Percentiles rank a stretch among this genome's conserved stretches.
Evolutionary conservation across 1,139 yeast species (phyloP).

Genomic region (Petasospora rhodanensis): DNA sequence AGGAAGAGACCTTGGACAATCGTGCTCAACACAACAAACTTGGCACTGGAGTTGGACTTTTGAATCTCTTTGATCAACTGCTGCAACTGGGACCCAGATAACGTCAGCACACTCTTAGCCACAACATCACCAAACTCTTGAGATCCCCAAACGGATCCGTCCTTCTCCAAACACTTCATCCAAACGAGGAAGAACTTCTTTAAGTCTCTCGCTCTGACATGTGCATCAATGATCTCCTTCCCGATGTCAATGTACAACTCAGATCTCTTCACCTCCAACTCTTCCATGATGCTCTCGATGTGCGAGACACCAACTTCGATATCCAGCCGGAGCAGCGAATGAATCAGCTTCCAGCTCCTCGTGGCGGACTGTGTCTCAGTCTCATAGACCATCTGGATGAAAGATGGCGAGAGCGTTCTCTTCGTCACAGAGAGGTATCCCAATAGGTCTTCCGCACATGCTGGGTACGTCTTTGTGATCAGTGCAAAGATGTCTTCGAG

Average conservation of each 20-base stretch:
- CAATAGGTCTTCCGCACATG: conserved; percentile 38
- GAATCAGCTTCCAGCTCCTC: conserved; percentile 43
- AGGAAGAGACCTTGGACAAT: conserved; percentile 38
- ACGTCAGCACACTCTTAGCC: conserved; percentile 35
- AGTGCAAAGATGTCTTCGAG: conserved; percentile 40
- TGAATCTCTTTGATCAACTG: conserved; percentile 20
- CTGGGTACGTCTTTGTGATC: conserved; percentile 33
- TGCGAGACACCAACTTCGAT: conserved; percentile 43
- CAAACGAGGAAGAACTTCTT: conserved; percentile 46
- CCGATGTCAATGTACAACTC: conserved; percentile 29
- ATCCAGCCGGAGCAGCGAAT: conserved; percentile 43
- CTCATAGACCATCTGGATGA: conserved; percentile 36
- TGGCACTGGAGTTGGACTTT: conserved; percentile 19
- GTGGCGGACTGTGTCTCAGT: conserved; percentile 27
- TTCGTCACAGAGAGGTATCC: conserved; percentile 37
- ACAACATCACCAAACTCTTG: conserved; percentile 34
- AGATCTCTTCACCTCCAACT: conserved; percentile 22
- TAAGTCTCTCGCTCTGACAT: conserved; percentile 56
- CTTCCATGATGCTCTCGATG: conserved; percentile 30
- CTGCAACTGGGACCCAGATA: conserved; percentile 46
- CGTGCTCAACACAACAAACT: conserved; percentile 32
- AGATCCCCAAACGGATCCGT: conserved; percentile 23
- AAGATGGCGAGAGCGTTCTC: conserved; percentile 44
- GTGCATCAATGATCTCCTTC: conserved; percentile 41
- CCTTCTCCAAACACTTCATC: conserved; percentile 33